Evolutionary conservation across 805 yeast genomes (phyloP), one percentile per base, ranked within the genome.

Genomic region (Candida hungchunana): DNA sequence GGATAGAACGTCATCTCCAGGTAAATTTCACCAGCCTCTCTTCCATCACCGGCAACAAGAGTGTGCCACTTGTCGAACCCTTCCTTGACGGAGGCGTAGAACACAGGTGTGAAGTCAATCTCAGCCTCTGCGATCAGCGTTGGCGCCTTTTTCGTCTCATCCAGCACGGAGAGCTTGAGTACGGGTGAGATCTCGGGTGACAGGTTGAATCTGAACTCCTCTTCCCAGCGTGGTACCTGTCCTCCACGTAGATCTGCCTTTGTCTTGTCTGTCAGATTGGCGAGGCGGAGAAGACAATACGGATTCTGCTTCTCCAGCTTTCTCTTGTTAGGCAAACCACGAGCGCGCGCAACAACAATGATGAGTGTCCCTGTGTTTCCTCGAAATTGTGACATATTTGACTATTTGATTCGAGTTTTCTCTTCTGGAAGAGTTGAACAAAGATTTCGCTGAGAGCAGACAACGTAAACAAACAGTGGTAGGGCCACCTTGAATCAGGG

Each of bases 221-320:
- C 78, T 41, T 85, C 79, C 86, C 97, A 93, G 15, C 68, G 74
- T 1, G 98, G 98, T 5, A 85, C 82, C 56, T 93, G 98, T 2
- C 98, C 98, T 1, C 96, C 98, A 47, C 97, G 65, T 34, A 75
- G 72, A 40, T 84, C 78, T 0, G 86, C 71, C 23, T 77, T 79
- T 1, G 97, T 86, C 51, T 82, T 77, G 45, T 83, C 79, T 8
- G 94, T 90, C 49, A 75, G 74, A 41, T 85, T 86, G 19, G 89
- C 90, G 5, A 93, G 69, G 38, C 97, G 66, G 10, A 85, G 69
- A 6, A 90, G 77, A 42, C 88, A 82, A 61, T 86, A 89, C 2
- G 97, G 98, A 46, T 85, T 82, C 60, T 93, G 98, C 53, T 93
- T 93, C 52, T 94, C 97, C 34, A 90, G 66, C 44, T 82, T 85